Conservation (phyloP, 305 asterid genomes). For the Rubia balearica region DNA sequence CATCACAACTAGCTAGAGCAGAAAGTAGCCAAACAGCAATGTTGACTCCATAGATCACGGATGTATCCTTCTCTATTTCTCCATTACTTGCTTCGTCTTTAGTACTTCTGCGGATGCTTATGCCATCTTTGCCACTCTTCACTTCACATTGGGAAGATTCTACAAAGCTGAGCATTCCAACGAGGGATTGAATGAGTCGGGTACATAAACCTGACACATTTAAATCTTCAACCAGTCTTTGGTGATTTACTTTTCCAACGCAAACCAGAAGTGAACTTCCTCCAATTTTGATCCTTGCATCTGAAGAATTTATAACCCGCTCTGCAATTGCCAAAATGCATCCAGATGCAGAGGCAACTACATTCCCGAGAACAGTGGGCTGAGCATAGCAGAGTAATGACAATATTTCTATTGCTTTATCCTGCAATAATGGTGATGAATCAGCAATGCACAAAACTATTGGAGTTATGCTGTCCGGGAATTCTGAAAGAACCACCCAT, state of each 20-base stretch:
- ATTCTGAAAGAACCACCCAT: slow-evolving; percentile 88
- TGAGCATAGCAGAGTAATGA: slow-evolving; percentile 74
- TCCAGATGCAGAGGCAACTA: slow-evolving; percentile 61
- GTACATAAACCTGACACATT: slow-evolving; percentile 52
- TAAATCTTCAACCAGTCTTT: slow-evolving; percentile 70
- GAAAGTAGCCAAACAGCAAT: slow-evolving; percentile 93
- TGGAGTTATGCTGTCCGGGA: slow-evolving; percentile 69
- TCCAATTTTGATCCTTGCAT: slow-evolving; percentile 67
- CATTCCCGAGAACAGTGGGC: slow-evolving; percentile 63
- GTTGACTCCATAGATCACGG: slow-evolving; percentile 62
- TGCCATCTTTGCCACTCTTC: slow-evolving; percentile 41
- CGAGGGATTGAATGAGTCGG: slow-evolving; percentile 73
- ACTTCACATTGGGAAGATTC: slow-evolving; percentile 49
- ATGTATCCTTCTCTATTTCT: slow-evolving; percentile 44
- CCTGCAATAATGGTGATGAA: slow-evolving; percentile 72
- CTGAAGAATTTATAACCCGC: slow-evolving; percentile 62
- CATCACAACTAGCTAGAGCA: slow-evolving; percentile 73
- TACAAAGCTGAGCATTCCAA: slow-evolving; percentile 56
- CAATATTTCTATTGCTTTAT: slow-evolving; percentile 77
- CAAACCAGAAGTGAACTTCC: slow-evolving; percentile 95
- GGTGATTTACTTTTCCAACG: slow-evolving; percentile 69
- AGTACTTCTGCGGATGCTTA: slow-evolving; percentile 57
- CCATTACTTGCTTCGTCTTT: slow-evolving; percentile 37
- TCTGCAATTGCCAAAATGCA: slow-evolving; percentile 69
- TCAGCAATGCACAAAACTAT: slow-evolving; percentile 82